Conservation (phyloP, 768 basidiomycete species). For the Mycena haematopus region DNA sequence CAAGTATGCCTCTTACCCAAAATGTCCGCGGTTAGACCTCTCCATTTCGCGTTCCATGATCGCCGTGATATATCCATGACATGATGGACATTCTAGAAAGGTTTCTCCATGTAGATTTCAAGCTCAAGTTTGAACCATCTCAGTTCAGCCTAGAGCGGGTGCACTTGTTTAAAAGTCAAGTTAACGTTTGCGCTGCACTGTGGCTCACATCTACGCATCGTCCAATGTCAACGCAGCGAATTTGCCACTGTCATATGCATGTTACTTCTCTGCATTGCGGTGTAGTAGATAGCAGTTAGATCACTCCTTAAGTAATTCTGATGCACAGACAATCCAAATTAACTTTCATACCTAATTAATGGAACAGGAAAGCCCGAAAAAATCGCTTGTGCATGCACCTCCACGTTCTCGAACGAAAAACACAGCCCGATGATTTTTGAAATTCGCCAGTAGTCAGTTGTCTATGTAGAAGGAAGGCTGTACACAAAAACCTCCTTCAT, state of each 20-base stretch:
- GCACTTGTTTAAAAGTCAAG: background rate
- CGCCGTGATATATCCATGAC: slow-evolving; percentile 8
- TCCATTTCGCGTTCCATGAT: slow-evolving; percentile 10
- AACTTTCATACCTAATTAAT: background rate
- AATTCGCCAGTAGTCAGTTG: background rate
- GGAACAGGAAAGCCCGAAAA: background rate
- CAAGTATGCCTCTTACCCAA: background rate
- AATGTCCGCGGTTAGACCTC: background rate
- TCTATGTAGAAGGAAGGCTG: background rate
- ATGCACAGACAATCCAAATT: background rate
- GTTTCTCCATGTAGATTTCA: slow-evolving; percentile 5
- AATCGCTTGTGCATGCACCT: background rate
- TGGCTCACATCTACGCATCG: too few species aligned
- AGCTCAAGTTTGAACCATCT: background rate
- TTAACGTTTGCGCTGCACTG: background rate
- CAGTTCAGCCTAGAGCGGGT: background rate
- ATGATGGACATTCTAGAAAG: background rate
- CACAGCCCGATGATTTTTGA: background rate
- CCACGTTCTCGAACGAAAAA: background rate
- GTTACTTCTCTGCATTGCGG: background rate
- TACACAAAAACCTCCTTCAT: slow-evolving; percentile 4
- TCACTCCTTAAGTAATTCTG: slow-evolving; percentile 4
- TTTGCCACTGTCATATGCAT: background rate
- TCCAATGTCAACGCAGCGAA: background rate
- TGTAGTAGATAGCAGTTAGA: background rate